Conservation (phyloP, 495 filamentous ascomycete species). For the Lophiotrema nucula region DNA sequence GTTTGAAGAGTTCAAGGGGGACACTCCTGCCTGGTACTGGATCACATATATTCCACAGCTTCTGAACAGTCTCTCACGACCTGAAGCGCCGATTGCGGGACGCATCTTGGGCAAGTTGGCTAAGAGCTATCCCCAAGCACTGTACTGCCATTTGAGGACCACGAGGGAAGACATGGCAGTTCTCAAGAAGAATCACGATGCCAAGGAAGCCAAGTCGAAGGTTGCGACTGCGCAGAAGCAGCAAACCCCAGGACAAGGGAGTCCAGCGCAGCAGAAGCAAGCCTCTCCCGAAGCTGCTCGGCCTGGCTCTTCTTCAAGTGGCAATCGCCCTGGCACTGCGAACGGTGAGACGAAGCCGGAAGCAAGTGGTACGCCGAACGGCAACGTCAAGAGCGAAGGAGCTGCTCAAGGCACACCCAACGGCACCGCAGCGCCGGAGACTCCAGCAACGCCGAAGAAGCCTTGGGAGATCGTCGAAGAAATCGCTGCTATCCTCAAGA, state of each 20-base stretch:
- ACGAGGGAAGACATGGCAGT: slow-evolving; percentile 90
- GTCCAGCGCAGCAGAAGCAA: slow-evolving; percentile 50
- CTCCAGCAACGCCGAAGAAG: slow-evolving; percentile 51
- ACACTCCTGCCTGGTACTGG: slow-evolving; percentile 98
- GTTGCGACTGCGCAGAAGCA: slow-evolving; percentile 48
- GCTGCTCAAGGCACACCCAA: slow-evolving; percentile 12
- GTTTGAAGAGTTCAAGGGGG: slow-evolving; percentile 92
- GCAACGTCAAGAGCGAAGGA: slow-evolving; percentile 28
- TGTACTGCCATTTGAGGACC: slow-evolving; percentile 92
- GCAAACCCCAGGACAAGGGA: slow-evolving; percentile 48
- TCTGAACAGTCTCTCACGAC: slow-evolving; percentile 80
- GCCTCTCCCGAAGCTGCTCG: slow-evolving; percentile 41
- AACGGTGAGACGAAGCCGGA: slow-evolving; percentile 48
- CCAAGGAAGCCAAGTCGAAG: slow-evolving; percentile 67
- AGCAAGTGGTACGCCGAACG: slow-evolving; percentile 38
- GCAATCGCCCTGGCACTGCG: slow-evolving; percentile 49
- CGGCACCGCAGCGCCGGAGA: slow-evolving; percentile 28
- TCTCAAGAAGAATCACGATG: slow-evolving; percentile 85
- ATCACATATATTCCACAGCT: slow-evolving; percentile 98
- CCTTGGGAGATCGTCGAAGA: slow-evolving; percentile 97
- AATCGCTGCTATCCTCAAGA: slow-evolving; percentile 90
- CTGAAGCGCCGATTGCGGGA: slow-evolving; percentile 83
- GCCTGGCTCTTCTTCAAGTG: slow-evolving; percentile 41
- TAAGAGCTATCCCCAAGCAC: slow-evolving; percentile 85
- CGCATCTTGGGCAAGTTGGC: slow-evolving; percentile 87